These are phyloP conservation scores for Mortierella sp. DNA, from an alignment of 371 early-diverging fungal species.

Conservation along the genomic window DNA sequence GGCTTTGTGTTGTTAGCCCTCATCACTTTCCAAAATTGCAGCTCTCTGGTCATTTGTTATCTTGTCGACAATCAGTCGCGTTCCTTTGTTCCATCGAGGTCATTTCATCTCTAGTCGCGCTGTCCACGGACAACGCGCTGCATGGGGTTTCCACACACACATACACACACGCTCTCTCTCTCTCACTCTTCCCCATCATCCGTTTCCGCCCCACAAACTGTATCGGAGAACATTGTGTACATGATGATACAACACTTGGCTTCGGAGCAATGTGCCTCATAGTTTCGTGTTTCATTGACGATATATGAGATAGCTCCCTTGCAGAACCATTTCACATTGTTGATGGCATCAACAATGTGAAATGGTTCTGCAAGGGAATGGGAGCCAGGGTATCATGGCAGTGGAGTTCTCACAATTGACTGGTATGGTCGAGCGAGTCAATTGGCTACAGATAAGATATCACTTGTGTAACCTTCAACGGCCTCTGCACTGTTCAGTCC, in stretches of 20 bases:
- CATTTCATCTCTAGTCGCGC: not conserved
- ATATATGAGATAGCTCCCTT: too few relatives aligned
- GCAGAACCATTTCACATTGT: too few relatives aligned
- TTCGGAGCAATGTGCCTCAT: too few relatives aligned
- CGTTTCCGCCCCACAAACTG: not conserved
- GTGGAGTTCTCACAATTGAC: too few relatives aligned
- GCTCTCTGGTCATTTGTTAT: not conserved
- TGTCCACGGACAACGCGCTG: not conserved
- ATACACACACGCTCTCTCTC: too few relatives aligned
- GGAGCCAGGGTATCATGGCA: too few relatives aligned
- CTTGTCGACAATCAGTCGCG: not conserved
- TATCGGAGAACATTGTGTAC: not conserved
- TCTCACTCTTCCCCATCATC: not conserved
- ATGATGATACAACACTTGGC: not conserved
- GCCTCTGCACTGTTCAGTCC: not conserved
- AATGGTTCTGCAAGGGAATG: too few relatives aligned
- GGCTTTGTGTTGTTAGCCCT: not conserved
- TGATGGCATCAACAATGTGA: too few relatives aligned
- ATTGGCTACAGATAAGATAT: constrained; percentile 18
- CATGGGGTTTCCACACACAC: not conserved
- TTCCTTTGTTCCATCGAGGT: not conserved
- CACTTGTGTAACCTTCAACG: constrained; percentile 10
- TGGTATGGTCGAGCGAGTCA: too few relatives aligned
- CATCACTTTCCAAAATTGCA: not conserved
- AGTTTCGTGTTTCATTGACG: too few relatives aligned